Conservation (phyloP, 768 basidiomycete genomes). For the Suillus placidus region DNA sequence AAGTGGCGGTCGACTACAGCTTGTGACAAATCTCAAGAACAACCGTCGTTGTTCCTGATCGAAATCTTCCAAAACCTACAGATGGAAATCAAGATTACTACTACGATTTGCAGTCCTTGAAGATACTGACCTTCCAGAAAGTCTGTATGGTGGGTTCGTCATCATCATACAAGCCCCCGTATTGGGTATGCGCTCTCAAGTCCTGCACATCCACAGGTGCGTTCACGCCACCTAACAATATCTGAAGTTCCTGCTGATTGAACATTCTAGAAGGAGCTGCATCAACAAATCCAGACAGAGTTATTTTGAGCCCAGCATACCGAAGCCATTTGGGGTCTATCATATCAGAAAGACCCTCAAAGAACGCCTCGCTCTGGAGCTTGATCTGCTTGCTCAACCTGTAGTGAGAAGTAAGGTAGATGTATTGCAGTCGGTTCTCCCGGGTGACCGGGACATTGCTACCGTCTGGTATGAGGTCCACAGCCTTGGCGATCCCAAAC, state of each 20-base stretch:
- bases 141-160: slow-evolving; percentile 67
- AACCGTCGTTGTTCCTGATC: slow-evolving; percentile 77
- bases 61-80: slow-evolving; percentile 75
- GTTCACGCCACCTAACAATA: slow-evolving; percentile 87
- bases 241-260: slow-evolving; percentile 94
- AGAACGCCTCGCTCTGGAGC: slow-evolving; percentile 82
- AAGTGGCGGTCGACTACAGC: slow-evolving; percentile 86
- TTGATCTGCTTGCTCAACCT: slow-evolving; percentile 89
- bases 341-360: slow-evolving; percentile 90
- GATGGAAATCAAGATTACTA: slow-evolving; percentile 1
- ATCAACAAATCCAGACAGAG: slow-evolving; percentile 13
- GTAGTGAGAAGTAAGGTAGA: slow-evolving; percentile 87
- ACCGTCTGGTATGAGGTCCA: slow-evolving; percentile 83
- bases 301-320: slow-evolving; percentile 34
- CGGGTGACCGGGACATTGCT: slow-evolving; percentile 82
- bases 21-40: slow-evolving; percentile 90
- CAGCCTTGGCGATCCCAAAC: slow-evolving; percentile 73
- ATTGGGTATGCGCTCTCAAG: slow-evolving; percentile 72
- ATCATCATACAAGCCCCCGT: slow-evolving; percentile 79
- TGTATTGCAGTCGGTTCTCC: slow-evolving; percentile 89
- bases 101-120: slow-evolving; percentile 8
- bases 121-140: slow-evolving; percentile 77
- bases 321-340: slow-evolving; percentile 89
- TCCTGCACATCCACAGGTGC: slow-evolving; percentile 85
- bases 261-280: slow-evolving; percentile 70